phyloP scores from a whole-genome alignment of 805 yeast species.

The Candida bentonensis region DNA sequence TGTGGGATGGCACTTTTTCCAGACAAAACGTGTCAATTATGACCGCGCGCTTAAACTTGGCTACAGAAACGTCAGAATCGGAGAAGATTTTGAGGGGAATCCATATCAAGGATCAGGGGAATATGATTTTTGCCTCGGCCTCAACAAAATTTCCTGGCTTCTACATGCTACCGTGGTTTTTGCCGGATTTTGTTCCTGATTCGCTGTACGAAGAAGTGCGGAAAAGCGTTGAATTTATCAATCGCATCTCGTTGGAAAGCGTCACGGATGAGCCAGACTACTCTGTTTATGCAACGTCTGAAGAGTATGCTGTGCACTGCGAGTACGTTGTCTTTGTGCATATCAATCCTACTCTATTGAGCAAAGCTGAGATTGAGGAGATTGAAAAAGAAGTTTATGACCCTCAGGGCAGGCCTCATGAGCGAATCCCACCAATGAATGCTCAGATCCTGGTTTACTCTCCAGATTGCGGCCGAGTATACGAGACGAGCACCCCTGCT shows the following conservation, averaged over 20 bases:
- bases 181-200: constrained; percentile 30
- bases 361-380: constrained; percentile 35
- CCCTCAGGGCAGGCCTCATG: constrained; percentile 68
- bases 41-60: constrained; percentile 1
- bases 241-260: constrained; percentile 21
- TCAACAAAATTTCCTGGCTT: constrained; percentile 19
- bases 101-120: constrained; percentile 21
- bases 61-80: constrained; percentile 5
- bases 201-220: constrained; percentile 52
- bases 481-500: constrained; percentile 19
- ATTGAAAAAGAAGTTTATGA: constrained; percentile 58
- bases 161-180: constrained; percentile 23
- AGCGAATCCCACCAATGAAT: constrained; percentile 39
- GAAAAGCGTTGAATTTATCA: constrained; percentile 19
- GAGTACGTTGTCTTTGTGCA: constrained; percentile 62
- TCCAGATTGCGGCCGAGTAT: constrained; percentile 71
- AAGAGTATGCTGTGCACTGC: constrained; percentile 38
- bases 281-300: constrained; percentile 39
- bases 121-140: constrained; percentile 15
- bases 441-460: constrained; percentile 59
- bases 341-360: constrained; percentile 41
- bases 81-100: constrained; percentile 16
- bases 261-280: constrained; percentile 44
- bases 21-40: constrained; percentile 2
- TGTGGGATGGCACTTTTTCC: too few relatives aligned